Conservation (phyloP, 441 rosid genomes). For the Euphorbia corollata region DNA sequence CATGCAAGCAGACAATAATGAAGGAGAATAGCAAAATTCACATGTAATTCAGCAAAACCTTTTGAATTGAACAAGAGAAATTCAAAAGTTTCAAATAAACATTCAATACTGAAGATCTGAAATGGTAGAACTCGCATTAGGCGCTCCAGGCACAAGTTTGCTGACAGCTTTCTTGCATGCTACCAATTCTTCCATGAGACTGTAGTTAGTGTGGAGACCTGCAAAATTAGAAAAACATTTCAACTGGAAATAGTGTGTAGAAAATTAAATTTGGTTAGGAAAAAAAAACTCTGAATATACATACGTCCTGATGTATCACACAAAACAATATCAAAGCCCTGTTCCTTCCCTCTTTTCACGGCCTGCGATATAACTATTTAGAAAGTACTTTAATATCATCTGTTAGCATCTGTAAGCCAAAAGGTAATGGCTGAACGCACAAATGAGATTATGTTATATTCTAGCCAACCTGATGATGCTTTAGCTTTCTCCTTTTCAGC, state of each 20-base stretch:
- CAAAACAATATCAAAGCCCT: conserved; percentile 75
- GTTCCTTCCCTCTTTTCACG: conserved; percentile 77
- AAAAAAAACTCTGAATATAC: conserved; percentile 25
- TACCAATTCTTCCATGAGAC: conserved; percentile 89
- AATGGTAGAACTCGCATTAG: conserved; percentile 50
- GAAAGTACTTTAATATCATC: conserved; percentile 43
- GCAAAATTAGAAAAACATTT: conserved; percentile 18
- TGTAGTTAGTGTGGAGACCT: conserved; percentile 92
- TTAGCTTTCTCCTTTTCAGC: conserved; percentile 66
- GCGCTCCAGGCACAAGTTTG: conserved; percentile 71
- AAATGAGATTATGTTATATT: not conserved
- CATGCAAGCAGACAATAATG: conserved; percentile 3
- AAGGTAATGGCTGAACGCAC: conserved; percentile 3
- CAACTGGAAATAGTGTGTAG: conserved; percentile 17
- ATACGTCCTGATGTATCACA: conserved; percentile 97
- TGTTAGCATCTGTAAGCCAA: conserved; percentile 23
- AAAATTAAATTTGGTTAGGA: conserved; percentile 5
- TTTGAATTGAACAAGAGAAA: conserved; percentile 15
- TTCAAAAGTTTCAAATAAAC: conserved; percentile 8
- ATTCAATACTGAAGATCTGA: not conserved
- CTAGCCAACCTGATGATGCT: conserved; percentile 71
- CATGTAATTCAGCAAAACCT: not conserved
- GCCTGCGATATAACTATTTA: conserved; percentile 84
- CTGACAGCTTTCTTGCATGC: conserved; percentile 85
- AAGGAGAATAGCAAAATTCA: conserved; percentile 3